Base-by-base conservation (phyloP, 192 early-diverging fungal species). In the Coemansia sp. region DNA sequence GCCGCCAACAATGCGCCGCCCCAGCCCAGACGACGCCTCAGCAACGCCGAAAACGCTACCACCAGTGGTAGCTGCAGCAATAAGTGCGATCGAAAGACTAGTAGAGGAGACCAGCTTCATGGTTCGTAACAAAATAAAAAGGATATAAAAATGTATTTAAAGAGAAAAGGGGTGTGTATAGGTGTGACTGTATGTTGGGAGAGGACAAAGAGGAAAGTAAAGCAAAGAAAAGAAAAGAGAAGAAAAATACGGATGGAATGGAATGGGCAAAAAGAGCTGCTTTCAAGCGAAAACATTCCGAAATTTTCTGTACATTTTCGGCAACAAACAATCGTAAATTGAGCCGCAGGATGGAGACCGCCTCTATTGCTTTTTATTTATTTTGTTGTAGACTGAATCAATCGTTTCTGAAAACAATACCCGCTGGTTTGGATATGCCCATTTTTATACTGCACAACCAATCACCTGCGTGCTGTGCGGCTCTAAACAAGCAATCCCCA, bases 1-100 rank as follows among this genome's bases (percentile, higher is more conserved):
- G 9, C 71, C 74, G 45, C 68, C 74, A n/a, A 82, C 71, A 40
- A 74, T 41, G 48, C 66, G 75, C 68, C 72, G 73, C 42, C 76
- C 74, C 47, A 76, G 52, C 19, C 13, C 43, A 44, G 13, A 15
- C 18, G 52, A 65, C 16, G 56, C 74, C 13, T 61, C 39, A 9
- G 57, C 70, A 54, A 26, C 39, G 37, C 57, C 38, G 37, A 59
- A 0, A 26, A 26, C 3, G 3, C 26, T 59, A 2, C 74, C 67
- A 61, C 79, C 67, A 67, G 67, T 62, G 48, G 71, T 71, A 68
- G 65, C 54, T 61, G 71, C 47, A 61, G 68, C 74, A 16, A 69
- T 42, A n/a, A 66, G 45, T n/a, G 68, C 68, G 61, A 76, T 50
- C 9, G 71, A 70, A 49, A 76, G n/a, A 11, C 13, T 10, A 41